A percentile compares a stretch with the other conserved stretches of the same genome.
phyloP scores from a whole-genome alignment of 2,329 filamentous ascomycete genomes.

The Colletotrichum endophyticum region DNA sequence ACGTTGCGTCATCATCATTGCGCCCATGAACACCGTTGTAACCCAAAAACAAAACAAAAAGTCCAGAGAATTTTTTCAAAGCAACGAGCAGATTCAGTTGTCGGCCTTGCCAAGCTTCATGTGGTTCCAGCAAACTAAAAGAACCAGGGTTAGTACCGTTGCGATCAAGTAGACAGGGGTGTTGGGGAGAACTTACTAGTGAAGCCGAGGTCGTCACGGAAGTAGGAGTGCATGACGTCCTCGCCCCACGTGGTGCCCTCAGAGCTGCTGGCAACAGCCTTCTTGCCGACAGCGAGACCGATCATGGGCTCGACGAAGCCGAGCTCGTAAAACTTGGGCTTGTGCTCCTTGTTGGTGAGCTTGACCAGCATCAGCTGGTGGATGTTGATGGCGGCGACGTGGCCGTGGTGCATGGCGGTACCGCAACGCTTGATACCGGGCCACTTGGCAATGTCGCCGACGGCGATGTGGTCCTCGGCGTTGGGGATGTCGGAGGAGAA shows the following conservation, averaged over 20 bases:
- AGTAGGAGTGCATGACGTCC: constrained; percentile 67
- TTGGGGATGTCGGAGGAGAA: constrained; percentile 62
- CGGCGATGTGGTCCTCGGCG: constrained; percentile 66
- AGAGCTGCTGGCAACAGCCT: constrained; percentile 68
- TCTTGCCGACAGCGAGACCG: constrained; percentile 72
- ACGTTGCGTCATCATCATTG: background rate
- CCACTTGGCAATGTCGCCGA: constrained; percentile 75
- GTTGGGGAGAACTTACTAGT: constrained; percentile 53
- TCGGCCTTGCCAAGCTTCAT: constrained; percentile 44
- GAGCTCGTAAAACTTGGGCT: constrained; percentile 54
- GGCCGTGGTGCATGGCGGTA: constrained; percentile 76
- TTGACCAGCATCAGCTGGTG: constrained; percentile 63
- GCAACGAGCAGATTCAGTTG: background rate
- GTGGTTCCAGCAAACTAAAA: constrained; percentile 59
- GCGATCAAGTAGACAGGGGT: background rate
- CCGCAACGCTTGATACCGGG: constrained; percentile 82
- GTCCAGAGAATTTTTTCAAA: background rate
- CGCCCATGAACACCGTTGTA: constrained; percentile 10
- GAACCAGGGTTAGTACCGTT: constrained; percentile 20
- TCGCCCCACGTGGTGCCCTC: constrained; percentile 64
- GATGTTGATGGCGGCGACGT: constrained; percentile 69
- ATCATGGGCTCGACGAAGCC: constrained; percentile 68
- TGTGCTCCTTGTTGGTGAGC: constrained; percentile 32
- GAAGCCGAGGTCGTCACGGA: constrained; percentile 72
- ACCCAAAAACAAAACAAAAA: background rate